Percentiles rank a stretch among this genome's conserved stretches.
phyloP scores from a whole-genome alignment of 2,329 filamentous ascomycete genomes.

The Colletotrichum scovillei region DNA sequence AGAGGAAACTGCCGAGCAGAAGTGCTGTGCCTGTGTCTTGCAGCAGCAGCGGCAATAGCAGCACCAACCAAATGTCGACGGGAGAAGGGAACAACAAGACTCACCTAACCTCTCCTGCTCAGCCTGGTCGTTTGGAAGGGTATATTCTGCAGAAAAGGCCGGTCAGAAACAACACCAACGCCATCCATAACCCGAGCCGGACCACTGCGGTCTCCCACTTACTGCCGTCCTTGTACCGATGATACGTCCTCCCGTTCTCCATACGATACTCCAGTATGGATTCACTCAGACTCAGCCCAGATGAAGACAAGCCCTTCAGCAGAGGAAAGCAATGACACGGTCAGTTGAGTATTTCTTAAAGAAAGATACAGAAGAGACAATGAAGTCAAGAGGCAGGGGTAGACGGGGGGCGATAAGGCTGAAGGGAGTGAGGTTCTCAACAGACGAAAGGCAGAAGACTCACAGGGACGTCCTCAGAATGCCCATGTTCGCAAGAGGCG shows the following conservation, averaged over 20 bases:
- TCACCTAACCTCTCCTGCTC: background rate
- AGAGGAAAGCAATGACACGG: background rate
- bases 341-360: background rate
- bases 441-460: background rate
- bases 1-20: background rate
- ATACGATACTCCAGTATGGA: background rate
- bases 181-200: background rate
- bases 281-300: background rate
- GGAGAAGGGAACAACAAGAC: background rate
- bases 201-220: background rate
- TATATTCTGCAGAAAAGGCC: background rate
- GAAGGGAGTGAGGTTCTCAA: background rate
- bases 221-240: background rate
- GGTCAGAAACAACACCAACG: background rate
- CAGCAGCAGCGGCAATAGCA: background rate
- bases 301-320: background rate
- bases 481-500: background rate
- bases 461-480: background rate
- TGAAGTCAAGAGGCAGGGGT: background rate
- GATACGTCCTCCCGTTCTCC: background rate
- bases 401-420: background rate
- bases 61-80: background rate
- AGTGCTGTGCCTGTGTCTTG: background rate
- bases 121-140: background rate
- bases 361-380: background rate